These are phyloP conservation scores for Chrysoporthe cubensis DNA, from an alignment of 2,329 filamentous ascomycete genomes.

Conservation along the genomic window DNA sequence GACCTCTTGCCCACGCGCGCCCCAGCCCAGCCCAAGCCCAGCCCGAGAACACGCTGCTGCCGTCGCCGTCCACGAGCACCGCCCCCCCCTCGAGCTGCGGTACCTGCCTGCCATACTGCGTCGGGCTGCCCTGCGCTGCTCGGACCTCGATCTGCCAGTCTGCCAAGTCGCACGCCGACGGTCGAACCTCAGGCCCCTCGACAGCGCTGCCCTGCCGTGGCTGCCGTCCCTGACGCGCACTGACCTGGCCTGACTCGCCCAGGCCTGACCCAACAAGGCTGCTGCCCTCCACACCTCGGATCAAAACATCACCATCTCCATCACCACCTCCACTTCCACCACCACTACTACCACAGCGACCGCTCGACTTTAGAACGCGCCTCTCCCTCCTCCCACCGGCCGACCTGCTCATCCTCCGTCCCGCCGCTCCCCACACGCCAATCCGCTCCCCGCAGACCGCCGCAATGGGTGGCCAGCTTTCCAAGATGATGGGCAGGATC, in stretches of 20 bases:
- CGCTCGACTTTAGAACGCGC: background rate
- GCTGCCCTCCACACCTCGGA: background rate
- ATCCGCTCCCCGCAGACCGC: constrained; percentile 22
- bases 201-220: constrained; percentile 2
- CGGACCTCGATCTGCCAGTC: background rate
- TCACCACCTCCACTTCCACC: background rate
- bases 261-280: constrained; percentile 3
- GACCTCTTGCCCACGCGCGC: too few relatives aligned
- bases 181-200: background rate
- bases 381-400: background rate
- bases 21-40: too few relatives aligned
- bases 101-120: background rate
- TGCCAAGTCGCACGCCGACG: background rate
- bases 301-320: background rate
- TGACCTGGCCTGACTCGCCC: background rate
- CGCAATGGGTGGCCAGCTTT: constrained; percentile 90
- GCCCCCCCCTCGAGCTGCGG: background rate
- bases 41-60: too few relatives aligned
- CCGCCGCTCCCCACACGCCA: constrained; percentile 8
- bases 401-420: background rate
- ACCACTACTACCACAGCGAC: background rate
- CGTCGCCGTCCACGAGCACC: background rate
- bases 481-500: constrained; percentile 97
- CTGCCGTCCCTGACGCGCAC: background rate
- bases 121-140: background rate